Evolutionary conservation across 2,329 filamentous ascomycete species (phyloP), one percentile per base, ranked within the genome.

Genomic region (Lachnellula hyalina): DNA sequence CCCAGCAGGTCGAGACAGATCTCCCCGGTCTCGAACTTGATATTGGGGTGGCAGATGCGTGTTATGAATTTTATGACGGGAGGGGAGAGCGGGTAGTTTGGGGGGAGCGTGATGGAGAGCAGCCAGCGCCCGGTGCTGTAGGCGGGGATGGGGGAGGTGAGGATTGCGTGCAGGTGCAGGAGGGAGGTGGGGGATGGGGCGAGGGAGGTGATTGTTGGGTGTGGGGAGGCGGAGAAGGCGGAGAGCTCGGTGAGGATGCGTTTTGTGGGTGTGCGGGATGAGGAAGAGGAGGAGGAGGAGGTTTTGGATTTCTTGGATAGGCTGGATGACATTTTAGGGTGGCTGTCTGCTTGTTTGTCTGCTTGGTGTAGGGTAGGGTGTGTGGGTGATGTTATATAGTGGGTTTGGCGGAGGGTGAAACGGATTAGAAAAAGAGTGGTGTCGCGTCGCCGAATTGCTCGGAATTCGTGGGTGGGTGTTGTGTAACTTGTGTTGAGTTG

Each of bases 1-100:
- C 81, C 80, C 56, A 99, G 78, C 59, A 97, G 79, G 68, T 96
- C 94, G 28, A 97, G 83, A 71, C 94, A 99, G 68, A 99, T 94
- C 73, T 96, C 92, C 63, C 94, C 94, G 2, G 84, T 91, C 63
- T 77, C 75, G 69, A 83, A 84, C 58, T 80, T 75, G 46, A 87
- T 84, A 72, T 96, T 96, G 47, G 92, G 85, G 75, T 96, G 91
- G 66, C 90, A 88, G 62, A 95, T 84, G 59, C 84, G 83, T 36
- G 91, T 99, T n/a, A 79, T 75, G 75, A 99, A 99, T 55, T 74
- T 77, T 62, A 99, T 86, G 41, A 76, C 79, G 1, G 94, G 94
- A 1, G 94, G 87, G 1, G 81, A 73, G 54, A 88, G 79, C 3
- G 94, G 94, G 73, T 99, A 97, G 41, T 80, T 82, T 0, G 80